Base-by-base conservation (phyloP, 495 filamentous ascomycete species). In the Acidiella bohemica region DNA sequence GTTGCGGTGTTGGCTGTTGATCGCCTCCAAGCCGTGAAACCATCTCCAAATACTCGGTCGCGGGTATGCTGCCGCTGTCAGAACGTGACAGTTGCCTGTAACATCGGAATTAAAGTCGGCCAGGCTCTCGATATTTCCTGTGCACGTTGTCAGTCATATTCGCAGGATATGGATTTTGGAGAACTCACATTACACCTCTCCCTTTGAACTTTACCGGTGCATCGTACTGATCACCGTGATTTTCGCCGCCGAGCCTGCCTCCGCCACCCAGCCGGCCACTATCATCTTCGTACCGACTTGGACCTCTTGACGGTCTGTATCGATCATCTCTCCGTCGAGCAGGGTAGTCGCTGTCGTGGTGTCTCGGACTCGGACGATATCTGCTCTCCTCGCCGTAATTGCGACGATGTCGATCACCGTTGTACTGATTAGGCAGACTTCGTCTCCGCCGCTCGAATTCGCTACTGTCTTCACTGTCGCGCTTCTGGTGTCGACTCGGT, bases 151-250 rank as follows among this genome's bases (percentile, higher is more conserved):
- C 14, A 34, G 32, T 19, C 5, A 18, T 5, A 10, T 5, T 18
- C 18, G 9, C 13, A 4, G 4, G 14, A 4, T 18, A 8, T 6
- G 21, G 9, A 20, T 17, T 5, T 19, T 18, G 13, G 13, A 3
- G 11, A 34, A 14, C 14, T 34, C 16, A 34, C 60, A 64, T 64
- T 24, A 61, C 61, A 17, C 62, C 62, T n/a, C 62, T 50, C 16
- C 62, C 62, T 38, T 65, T 65, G 44, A 65, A 65, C 45, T 60
- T 63, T 24, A 65, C 54, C 24, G 39, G 55, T 18, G 47, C 44
- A 12, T 56, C 59, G 13, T 32, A 36, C 18, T 44, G 50, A 23
- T 44, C 22, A 2, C 32, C 48, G 14, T 33, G 47, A 26, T 39
- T 43, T 18, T 46, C 53, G 16, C 27, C 46, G n/a, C 45, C 36